These are phyloP conservation scores for Suillus subaureus DNA, from an alignment of 768 basidiomycete species.

Conservation along the genomic window DNA sequence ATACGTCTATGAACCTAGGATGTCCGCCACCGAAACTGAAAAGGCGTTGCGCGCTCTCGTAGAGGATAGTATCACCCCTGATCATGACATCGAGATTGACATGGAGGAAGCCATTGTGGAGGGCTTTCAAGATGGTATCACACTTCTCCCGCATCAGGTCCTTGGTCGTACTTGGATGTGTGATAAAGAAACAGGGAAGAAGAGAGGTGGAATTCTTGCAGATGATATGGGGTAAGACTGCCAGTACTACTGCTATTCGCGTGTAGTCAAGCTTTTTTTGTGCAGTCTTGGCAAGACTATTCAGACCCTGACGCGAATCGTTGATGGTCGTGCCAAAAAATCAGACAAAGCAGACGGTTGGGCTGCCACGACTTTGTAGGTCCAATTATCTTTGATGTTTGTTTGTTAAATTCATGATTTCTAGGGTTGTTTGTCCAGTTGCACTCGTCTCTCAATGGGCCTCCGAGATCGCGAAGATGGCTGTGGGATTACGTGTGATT, in stretches of 20 bases:
- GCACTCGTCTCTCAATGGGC: slow-evolving; percentile 92
- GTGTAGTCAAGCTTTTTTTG: neutral
- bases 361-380: slow-evolving; percentile 71
- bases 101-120: slow-evolving; percentile 71
- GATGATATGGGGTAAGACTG: slow-evolving; percentile 81
- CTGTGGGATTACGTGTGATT: slow-evolving; percentile 63
- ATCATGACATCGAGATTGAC: slow-evolving; percentile 57
- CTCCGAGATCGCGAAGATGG: slow-evolving; percentile 77
- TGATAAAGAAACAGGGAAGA: slow-evolving; percentile 77
- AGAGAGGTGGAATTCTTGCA: slow-evolving; percentile 85
- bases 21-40: slow-evolving; percentile 63
- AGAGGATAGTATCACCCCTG: slow-evolving; percentile 58
- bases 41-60: slow-evolving; percentile 79
- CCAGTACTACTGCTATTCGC: neutral
- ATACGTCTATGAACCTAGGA: slow-evolving; percentile 32
- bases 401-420: neutral
- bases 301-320: slow-evolving; percentile 85
- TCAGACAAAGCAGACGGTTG: slow-evolving; percentile 74
- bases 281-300: slow-evolving; percentile 85
- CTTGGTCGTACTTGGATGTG: slow-evolving; percentile 87
- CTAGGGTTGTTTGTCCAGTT: slow-evolving; percentile 85
- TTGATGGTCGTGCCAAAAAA: slow-evolving; percentile 74
- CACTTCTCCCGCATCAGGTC: slow-evolving; percentile 85
- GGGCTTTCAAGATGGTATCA: slow-evolving; percentile 73
- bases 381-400: slow-evolving; percentile 3